Percentiles rank a stretch among this genome's conserved stretches.
Conservation (phyloP, 2,329 filamentous ascomycete species). For the Phialophora tarda region DNA sequence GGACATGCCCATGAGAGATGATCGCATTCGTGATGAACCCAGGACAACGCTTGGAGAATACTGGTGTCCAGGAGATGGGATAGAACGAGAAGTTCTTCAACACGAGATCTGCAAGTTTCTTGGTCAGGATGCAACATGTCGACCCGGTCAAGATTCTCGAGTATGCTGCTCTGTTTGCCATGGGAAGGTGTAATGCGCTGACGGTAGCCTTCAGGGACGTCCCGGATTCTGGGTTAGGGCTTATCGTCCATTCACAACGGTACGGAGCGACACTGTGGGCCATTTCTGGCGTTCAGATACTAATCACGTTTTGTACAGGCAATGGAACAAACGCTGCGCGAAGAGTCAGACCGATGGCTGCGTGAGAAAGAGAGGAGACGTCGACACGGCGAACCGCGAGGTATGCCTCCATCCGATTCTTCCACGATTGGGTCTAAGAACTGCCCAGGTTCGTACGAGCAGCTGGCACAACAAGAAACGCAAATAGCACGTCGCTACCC, state of each 20-base stretch:
- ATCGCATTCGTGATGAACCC: slow-evolving; percentile 26
- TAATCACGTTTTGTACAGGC: slow-evolving; percentile 47
- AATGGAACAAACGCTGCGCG: slow-evolving; percentile 55
- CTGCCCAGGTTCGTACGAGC: slow-evolving; percentile 37
- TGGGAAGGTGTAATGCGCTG: slow-evolving; percentile 31
- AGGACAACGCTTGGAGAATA: slow-evolving; percentile 68
- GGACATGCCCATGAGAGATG: slow-evolving; percentile 29
- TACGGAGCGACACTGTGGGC: slow-evolving; percentile 52
- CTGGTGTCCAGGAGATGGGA: slow-evolving; percentile 79
- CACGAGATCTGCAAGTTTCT: slow-evolving; percentile 84
- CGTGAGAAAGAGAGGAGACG: slow-evolving; percentile 34
- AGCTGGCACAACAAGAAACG: slow-evolving; percentile 33
- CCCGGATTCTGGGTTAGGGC: slow-evolving; percentile 79
- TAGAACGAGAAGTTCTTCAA: slow-evolving; percentile 82
- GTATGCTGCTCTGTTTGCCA: slow-evolving; percentile 53
- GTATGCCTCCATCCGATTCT: slow-evolving; percentile 32
- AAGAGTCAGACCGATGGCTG: slow-evolving; percentile 60
- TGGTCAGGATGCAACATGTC: slow-evolving; percentile 78
- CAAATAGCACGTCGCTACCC: slow-evolving; percentile 28
- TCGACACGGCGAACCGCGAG: slow-evolving; percentile 31
- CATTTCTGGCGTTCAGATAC: background rate
- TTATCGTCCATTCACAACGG: slow-evolving; percentile 77
- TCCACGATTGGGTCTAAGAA: slow-evolving; percentile 33
- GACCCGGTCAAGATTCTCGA: slow-evolving; percentile 73
- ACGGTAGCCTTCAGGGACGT: slow-evolving; percentile 60